These are phyloP conservation scores for Microstegium vimineum DNA, from an alignment of 176 grass and related monocot genomes.

Conservation along the genomic window DNA sequence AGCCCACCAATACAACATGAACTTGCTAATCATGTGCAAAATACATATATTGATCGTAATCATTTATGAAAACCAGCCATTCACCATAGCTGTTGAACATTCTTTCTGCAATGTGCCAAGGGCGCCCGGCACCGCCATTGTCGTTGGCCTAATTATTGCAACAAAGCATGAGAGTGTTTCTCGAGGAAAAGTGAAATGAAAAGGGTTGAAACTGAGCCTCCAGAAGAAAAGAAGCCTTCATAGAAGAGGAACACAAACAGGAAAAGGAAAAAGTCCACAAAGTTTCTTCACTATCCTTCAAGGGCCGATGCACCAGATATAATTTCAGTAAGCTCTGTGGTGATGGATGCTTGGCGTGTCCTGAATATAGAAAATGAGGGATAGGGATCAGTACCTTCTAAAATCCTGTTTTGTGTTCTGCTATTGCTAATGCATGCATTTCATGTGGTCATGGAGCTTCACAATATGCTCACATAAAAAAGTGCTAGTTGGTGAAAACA, in stretches of 20 bases:
- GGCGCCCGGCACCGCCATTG: not conserved
- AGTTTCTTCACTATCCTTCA: conserved; percentile 53
- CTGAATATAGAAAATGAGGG: conserved; percentile 40
- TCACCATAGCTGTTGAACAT: not conserved
- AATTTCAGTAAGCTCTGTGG: conserved; percentile 88
- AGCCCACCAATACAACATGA: not conserved
- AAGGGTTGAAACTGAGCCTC: not conserved
- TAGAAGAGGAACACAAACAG: not conserved
- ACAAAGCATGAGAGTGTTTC: not conserved
- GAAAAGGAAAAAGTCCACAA: not conserved
- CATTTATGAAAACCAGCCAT: conserved; percentile 1
- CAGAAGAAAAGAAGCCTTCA: not conserved
- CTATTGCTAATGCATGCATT: conserved; percentile 40
- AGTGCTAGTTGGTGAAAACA: conserved; percentile 39
- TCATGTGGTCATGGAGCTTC: conserved; percentile 3
- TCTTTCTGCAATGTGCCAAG: not conserved
- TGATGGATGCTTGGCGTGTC: conserved; percentile 97
- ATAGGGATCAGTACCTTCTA: not conserved
- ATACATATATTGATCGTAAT: not conserved
- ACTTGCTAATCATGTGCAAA: not conserved
- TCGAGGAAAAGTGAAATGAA: not conserved
- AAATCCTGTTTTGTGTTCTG: not conserved
- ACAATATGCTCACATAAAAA: conserved; percentile 19
- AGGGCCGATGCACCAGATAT: conserved; percentile 96
- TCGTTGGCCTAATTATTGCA: conserved; percentile 32